Evolutionary conservation across 768 basidiomycete genomes (phyloP), one percentile per base, ranked within the genome.

Genomic region (Lactarius psammicola): DNA sequence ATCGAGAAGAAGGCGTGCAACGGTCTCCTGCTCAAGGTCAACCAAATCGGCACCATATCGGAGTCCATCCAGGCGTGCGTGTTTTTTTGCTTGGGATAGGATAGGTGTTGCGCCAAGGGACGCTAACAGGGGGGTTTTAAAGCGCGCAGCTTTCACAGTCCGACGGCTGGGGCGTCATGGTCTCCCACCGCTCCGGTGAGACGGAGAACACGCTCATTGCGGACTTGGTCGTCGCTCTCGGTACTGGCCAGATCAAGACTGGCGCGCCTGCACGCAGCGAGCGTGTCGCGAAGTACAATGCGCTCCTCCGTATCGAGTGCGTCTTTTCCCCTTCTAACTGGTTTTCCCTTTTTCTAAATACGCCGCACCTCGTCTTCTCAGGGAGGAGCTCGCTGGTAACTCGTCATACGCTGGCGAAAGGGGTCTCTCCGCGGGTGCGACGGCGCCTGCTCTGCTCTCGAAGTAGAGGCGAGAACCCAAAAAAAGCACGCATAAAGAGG

Each of bases 1-100:
- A 97, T 98, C 70, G 92, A 98, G 82, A 97, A 96, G 88, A 98
- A 96, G 86, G 93, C 97, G 42, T 98, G 96, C 87, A 98, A 98
- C 75, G 97, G 94, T 76, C 85, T 99, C 46, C 85, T 99, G 68
- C 87, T 99, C 79, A 99, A 98, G 89, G 90, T 98, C 79, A 98
- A 98, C 86, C 96, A 99, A 80, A 98, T 98, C 75, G 97, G 97
- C 73, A 95, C 95, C 69, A 94, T 99, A 79, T 94, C 93, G 55
- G 96, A 99, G 80, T 96, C 96, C 30, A 97, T 99, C 80, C 94
- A 97, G 78, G 96, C 96, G 94, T 96, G 73, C 65, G 93, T 86
- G 30, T n/a, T 18, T 46, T 55, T 57, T n/a, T 20, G 53, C 40
- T 31, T 44, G 60, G 66, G 13, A 18, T 34, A 26, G 17, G 2